Evolutionary conservation across 1,139 yeast genomes (phyloP).

Genomic region (Yamadazyma jaroonii): DNA sequence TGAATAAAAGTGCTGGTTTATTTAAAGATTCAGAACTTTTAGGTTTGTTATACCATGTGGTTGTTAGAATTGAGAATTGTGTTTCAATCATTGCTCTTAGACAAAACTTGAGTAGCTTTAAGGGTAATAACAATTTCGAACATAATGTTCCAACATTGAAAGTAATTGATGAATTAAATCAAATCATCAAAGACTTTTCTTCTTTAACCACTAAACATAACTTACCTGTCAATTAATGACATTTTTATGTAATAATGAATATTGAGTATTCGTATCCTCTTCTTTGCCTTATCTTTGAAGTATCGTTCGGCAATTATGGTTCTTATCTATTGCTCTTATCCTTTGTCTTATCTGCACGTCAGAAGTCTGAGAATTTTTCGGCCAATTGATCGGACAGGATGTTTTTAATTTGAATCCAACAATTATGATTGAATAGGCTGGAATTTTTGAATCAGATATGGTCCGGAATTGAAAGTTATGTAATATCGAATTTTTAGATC

Average conservation of each 20-base stretch:
- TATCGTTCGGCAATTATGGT: too few relatives aligned
- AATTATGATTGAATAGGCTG: too few relatives aligned
- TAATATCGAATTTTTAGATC: too few relatives aligned
- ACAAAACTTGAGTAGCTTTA: slow-evolving; percentile 26
- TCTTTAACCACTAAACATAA: background rate
- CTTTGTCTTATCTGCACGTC: too few relatives aligned
- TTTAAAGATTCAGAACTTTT: slow-evolving; percentile 38
- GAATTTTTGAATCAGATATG: too few relatives aligned
- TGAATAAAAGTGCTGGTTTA: slow-evolving; percentile 20
- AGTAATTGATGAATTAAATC: slow-evolving; percentile 26
- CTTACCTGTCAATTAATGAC: background rate
- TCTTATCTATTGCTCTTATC: too few relatives aligned
- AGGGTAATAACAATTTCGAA: slow-evolving; percentile 22
- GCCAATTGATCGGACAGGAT: too few relatives aligned
- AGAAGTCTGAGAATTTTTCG: too few relatives aligned
- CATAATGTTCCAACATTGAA: slow-evolving; percentile 21
- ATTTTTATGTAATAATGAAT: background rate
- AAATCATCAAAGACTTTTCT: slow-evolving; percentile 13
- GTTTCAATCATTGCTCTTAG: slow-evolving; percentile 35
- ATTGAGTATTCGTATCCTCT: background rate
- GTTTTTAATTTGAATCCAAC: too few relatives aligned
- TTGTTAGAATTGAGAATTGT: slow-evolving; percentile 62
- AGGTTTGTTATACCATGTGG: slow-evolving; percentile 57
- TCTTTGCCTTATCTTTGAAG: background rate
- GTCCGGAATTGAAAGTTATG: too few relatives aligned